These are phyloP conservation scores for Boechera retrofracta DNA, from an alignment of 345 rosid species.

Conservation along the genomic window DNA sequence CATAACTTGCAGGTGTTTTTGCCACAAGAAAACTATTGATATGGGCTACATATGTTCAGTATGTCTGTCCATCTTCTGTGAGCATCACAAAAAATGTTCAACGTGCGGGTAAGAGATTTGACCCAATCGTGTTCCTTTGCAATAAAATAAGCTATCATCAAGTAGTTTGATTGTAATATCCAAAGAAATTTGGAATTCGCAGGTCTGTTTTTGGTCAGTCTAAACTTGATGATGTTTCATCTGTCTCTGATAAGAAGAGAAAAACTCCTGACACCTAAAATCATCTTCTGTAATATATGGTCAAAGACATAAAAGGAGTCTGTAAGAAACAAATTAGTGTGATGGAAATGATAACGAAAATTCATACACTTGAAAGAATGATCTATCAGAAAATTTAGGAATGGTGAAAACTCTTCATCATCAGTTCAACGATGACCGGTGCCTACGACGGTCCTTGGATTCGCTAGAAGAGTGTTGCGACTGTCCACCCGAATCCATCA, in stretches of 20 bases:
- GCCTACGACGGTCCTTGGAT: too few relatives aligned
- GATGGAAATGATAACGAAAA: too few relatives aligned
- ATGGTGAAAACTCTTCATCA: too few relatives aligned
- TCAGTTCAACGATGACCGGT: too few relatives aligned
- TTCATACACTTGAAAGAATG: too few relatives aligned
- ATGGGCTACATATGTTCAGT: slow-evolving; percentile 96
- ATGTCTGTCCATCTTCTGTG: slow-evolving; percentile 91
- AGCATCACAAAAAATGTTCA: slow-evolving; percentile 89
- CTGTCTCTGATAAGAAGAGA: slow-evolving; percentile 65
- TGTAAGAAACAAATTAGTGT: too few relatives aligned
- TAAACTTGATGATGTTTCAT: slow-evolving; percentile 59
- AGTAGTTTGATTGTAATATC: slow-evolving; percentile 15
- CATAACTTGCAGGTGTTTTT: slow-evolving; percentile 78
- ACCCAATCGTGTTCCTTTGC: slow-evolving; percentile 11
- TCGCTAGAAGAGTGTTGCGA: too few relatives aligned
- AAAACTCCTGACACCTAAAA: slow-evolving; percentile 63
- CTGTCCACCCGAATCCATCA: too few relatives aligned
- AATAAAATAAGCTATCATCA: slow-evolving; percentile 1
- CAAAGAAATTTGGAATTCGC: slow-evolving; percentile 29
- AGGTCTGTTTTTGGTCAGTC: slow-evolving; percentile 88
- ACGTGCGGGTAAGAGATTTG: slow-evolving; percentile 82
- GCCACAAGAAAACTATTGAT: slow-evolving; percentile 94
- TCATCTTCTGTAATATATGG: neutral
- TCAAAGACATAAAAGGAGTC: too few relatives aligned
- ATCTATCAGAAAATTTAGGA: too few relatives aligned